These are phyloP conservation scores for Bjerkandera adusta DNA, from an alignment of 1,284 basidiomycete species.

Conservation along the genomic window DNA sequence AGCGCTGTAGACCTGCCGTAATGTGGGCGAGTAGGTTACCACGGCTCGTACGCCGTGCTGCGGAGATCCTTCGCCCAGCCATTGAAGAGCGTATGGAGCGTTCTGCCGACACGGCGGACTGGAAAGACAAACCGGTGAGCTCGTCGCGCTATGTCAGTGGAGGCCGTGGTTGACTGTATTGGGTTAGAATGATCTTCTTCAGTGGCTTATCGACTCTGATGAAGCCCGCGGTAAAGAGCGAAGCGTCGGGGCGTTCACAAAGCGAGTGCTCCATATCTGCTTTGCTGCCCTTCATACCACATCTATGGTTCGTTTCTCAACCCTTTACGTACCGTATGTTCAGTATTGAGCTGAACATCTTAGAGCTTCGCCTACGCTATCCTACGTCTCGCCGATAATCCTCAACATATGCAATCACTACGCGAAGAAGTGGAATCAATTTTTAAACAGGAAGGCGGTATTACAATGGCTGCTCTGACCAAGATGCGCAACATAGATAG, in stretches of 20 bases:
- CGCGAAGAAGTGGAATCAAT: slow-evolving; percentile 42
- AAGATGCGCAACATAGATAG: slow-evolving; percentile 47
- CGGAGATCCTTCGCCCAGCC: slow-evolving; percentile 29
- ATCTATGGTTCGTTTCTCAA: slow-evolving; percentile 29
- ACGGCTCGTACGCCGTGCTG: too few relatives aligned
- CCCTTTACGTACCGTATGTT: too few relatives aligned
- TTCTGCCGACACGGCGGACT: slow-evolving; percentile 36
- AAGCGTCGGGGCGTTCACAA: slow-evolving; percentile 25
- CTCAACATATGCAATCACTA: slow-evolving; percentile 36
- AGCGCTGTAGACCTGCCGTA: too few relatives aligned
- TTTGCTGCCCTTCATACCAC: slow-evolving; percentile 41
- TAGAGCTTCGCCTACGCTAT: slow-evolving; percentile 37
- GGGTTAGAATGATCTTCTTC: slow-evolving; percentile 38
- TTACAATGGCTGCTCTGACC: slow-evolving; percentile 39
- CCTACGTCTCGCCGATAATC: slow-evolving; percentile 35
- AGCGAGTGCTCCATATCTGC: slow-evolving; percentile 33
- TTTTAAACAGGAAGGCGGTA: slow-evolving; percentile 36
- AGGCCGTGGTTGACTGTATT: neutral
- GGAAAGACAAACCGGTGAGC: slow-evolving; percentile 39
- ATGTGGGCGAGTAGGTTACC: too few relatives aligned
- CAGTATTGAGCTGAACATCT: too few relatives aligned
- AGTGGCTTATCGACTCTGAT: slow-evolving; percentile 50
- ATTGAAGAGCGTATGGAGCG: slow-evolving; percentile 37
- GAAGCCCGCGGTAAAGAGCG: slow-evolving; percentile 29
- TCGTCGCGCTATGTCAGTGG: neutral